Base-by-base conservation (phyloP, 75 land plant species). In the Pseudotsuga menziesii region DNA sequence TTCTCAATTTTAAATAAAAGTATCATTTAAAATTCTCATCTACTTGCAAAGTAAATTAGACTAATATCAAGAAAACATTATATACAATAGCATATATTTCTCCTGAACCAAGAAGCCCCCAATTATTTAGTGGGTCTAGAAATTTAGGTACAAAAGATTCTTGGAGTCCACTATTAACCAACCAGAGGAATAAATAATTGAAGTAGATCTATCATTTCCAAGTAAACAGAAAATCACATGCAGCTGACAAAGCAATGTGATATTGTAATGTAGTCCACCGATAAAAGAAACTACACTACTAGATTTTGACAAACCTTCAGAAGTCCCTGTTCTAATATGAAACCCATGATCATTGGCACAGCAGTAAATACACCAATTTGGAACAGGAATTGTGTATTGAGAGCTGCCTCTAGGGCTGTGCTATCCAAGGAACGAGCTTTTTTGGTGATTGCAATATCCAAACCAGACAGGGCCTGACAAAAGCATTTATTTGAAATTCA, bases 341-440 rank as follows among this genome's bases (percentile, higher is more conserved):
- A 89, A 16, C 92, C 94, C 87, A 96, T 82, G 20, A 96, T 75
- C 99, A 96, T 96, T 12, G 99, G 99, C 58, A 96, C 87, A 11
- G 99, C 99, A 48, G 95, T 92, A 71, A 96, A 92, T 12, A 96
- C 76, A 86, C 99, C 99, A 74, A 96, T 92, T 67, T 96, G 99
- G 58, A 92, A 79, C 58, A 96, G 85, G 79, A 94, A 96, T 77
- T 96, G 99, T 20, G 95, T 72, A 72, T 90, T 93, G 3, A 96
- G 82, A 14, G 92, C 98, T 77, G 94, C 88, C 83, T 87, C 85
- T 61, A 96, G 58, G n/a, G 99, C 91, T 35, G 98, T 84, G 72
- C 90, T 92, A 6, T 90, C 87, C 60, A 75, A 69, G 23, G 81
- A 27, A 11, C 79, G 77, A 27, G 93, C 94, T 73, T 76, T 15